Conservation (phyloP, 371 early-diverging fungal species). For the Synchytrium microbalum region DNA sequence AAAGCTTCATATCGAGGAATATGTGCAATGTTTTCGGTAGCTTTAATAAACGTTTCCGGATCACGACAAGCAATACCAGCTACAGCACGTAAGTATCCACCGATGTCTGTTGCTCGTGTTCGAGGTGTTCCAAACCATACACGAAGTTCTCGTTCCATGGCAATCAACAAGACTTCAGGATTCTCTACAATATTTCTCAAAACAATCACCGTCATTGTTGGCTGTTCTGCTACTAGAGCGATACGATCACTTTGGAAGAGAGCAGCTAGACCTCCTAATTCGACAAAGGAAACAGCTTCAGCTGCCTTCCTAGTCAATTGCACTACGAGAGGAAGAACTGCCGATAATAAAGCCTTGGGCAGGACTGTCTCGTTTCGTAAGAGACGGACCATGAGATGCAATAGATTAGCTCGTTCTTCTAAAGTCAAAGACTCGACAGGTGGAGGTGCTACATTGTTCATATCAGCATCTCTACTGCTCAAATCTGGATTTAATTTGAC, state of each 20-base stretch:
- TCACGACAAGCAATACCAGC: constrained; percentile 67
- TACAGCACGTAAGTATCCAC: constrained; percentile 60
- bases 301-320: constrained; percentile 65
- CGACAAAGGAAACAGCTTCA: constrained; percentile 59
- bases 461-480: background rate
- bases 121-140: constrained; percentile 40
- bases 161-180: constrained; percentile 46
- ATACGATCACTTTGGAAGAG: constrained; percentile 48
- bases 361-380: constrained; percentile 12
- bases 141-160: constrained; percentile 66
- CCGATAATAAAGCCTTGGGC: constrained; percentile 34
- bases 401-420: constrained; percentile 12
- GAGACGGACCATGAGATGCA: constrained; percentile 6
- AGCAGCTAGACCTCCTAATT: constrained; percentile 52
- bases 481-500: background rate
- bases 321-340: constrained; percentile 68
- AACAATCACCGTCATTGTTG: constrained; percentile 66
- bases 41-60: constrained; percentile 59
- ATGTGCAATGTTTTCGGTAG: constrained; percentile 55
- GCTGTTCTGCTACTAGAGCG: constrained; percentile 60
- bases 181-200: constrained; percentile 83
- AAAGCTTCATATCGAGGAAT: constrained; percentile 50
- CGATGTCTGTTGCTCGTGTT: constrained; percentile 65
- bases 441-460: background rate
- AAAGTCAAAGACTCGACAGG: background rate